A percentile compares a stretch with the other conserved stretches of the same genome.
Conservation (phyloP, 192 early-diverging fungal genomes). For the Backusella mclennaniae region DNA sequence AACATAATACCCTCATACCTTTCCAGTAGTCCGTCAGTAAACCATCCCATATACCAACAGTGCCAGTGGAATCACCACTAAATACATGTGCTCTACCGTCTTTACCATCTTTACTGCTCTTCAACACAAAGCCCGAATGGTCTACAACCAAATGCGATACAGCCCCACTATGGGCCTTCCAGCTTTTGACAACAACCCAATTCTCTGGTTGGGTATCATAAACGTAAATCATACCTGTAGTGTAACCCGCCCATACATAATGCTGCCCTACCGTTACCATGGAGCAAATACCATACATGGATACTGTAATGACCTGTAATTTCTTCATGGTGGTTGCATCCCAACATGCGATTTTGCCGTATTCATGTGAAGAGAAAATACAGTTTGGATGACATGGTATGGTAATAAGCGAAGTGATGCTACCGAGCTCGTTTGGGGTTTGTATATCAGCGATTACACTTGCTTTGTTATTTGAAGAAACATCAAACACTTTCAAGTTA, state of each 20-base stretch:
- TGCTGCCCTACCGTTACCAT: conserved; percentile 56
- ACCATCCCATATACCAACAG: conserved; percentile 76
- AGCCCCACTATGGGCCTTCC: conserved; percentile 57
- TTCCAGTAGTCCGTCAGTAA: conserved; percentile 64
- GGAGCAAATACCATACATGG: conserved; percentile 62
- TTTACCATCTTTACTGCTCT: conserved; percentile 27
- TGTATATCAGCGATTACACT: conserved; percentile 14
- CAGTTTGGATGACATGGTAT: conserved; percentile 38
- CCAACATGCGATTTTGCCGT: conserved; percentile 78
- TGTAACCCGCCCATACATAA: conserved; percentile 71
- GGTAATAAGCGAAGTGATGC: conserved; percentile 52
- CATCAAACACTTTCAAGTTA: conserved; percentile 54
- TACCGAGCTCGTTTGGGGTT: conserved; percentile 49
- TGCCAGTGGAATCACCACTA: conserved; percentile 58
- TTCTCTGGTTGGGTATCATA: conserved; percentile 56
- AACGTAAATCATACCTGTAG: conserved; percentile 73
- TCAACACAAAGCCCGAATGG: conserved; percentile 43
- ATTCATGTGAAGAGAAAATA: conserved; percentile 72
- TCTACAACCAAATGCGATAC: conserved; percentile 53
- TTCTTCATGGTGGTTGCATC: conserved; percentile 45
- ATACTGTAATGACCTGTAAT: conserved; percentile 45
- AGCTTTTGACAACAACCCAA: conserved; percentile 61
- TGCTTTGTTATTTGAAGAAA: conserved; percentile 23
- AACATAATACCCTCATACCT: conserved; percentile 37
- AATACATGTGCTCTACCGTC: conserved; percentile 48